A percentile compares a stretch with the other conserved stretches of the same genome.
phyloP scores from a whole-genome alignment of 257 asterid species.

The Solanum pimpinellifolium region DNA sequence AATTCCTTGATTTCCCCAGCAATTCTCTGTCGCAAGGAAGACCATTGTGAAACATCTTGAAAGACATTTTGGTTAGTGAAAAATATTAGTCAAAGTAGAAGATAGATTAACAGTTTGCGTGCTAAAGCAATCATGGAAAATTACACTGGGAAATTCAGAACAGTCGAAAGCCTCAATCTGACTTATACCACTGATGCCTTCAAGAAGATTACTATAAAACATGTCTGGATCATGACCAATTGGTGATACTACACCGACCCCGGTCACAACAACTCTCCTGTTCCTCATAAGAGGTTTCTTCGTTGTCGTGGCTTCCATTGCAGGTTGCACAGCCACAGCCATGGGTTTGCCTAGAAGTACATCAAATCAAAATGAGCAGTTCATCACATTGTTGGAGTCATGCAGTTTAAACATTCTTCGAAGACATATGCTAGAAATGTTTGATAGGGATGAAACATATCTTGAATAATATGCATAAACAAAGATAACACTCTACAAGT shows the following conservation, averaged over 20 bases:
- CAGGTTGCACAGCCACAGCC: conserved; percentile 13
- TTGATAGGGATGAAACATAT: background rate
- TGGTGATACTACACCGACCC: conserved; percentile 34
- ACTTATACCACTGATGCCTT: conserved; percentile 37
- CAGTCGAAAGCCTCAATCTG: conserved; percentile 35
- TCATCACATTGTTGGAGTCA: background rate
- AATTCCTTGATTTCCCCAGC: conserved; percentile 42
- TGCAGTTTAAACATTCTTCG: background rate
- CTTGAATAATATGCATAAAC: background rate
- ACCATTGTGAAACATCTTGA: background rate
- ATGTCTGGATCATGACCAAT: conserved; percentile 27
- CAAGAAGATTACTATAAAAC: conserved; percentile 30
- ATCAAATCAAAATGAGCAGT: background rate
- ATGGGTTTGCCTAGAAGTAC: conserved; percentile 9
- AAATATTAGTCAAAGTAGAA: background rate
- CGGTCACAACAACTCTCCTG: conserved; percentile 34
- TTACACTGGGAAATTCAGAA: conserved; percentile 28
- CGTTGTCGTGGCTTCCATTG: conserved; percentile 3
- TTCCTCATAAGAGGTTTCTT: conserved; percentile 9
- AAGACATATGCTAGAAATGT: background rate
- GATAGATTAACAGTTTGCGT: background rate
- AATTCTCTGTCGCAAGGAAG: conserved; percentile 19
- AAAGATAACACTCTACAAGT: background rate
- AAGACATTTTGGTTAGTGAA: background rate
- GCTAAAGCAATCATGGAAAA: background rate